These are phyloP conservation scores for Farysia itapuensis DNA, from an alignment of 1,284 basidiomycete genomes.

Conservation along the genomic window DNA sequence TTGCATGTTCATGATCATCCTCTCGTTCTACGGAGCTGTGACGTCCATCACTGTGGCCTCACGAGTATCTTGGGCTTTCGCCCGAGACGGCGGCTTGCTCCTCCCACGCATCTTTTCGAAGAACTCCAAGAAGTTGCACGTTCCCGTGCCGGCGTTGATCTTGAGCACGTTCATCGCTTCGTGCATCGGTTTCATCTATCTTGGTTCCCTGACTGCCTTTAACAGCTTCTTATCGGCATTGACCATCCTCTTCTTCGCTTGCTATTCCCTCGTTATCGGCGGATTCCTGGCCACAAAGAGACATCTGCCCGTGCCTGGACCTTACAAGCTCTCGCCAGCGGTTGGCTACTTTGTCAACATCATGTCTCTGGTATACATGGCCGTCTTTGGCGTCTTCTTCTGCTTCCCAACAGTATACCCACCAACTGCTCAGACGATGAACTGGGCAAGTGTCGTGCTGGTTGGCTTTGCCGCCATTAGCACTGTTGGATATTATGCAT, in stretches of 20 bases:
- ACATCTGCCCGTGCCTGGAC: neutral
- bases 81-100: neutral
- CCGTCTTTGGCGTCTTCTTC: constrained; percentile 1
- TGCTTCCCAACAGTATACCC: neutral
- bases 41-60: neutral
- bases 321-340: neutral
- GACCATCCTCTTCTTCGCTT: constrained; percentile 1
- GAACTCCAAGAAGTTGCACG: neutral
- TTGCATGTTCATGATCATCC: constrained; percentile 1
- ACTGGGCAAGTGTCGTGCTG: neutral
- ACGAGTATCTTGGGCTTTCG: neutral
- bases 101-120: neutral
- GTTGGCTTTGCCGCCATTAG: neutral
- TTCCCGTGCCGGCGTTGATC: neutral
- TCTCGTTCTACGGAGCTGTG: neutral
- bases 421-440: neutral
- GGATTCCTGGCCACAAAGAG: neutral
- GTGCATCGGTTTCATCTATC: neutral
- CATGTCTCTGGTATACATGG: neutral
- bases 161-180: neutral
- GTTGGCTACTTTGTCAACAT: neutral
- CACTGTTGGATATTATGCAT: neutral
- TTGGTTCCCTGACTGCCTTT: neutral
- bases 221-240: neutral
- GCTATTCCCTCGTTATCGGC: neutral